Base-by-base conservation (phyloP, 2,329 filamentous ascomycete genomes). In the Diaporthe sp. region DNA sequence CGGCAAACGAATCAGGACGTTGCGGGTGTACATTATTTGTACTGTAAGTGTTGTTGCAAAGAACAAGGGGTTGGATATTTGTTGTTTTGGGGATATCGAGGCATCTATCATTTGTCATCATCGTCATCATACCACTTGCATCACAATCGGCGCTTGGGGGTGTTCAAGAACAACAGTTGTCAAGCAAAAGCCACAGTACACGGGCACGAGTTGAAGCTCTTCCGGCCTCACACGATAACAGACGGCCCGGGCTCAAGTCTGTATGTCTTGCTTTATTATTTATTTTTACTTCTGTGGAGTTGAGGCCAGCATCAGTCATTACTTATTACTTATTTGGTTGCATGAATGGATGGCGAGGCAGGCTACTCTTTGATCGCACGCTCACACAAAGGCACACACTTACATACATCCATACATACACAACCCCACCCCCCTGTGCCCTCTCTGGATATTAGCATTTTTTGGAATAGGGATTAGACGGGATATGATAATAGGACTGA, bases 71-170 rank as follows among this genome's bases (percentile, higher is more conserved):
- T 17, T 37, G 44, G 63, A n/a, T 53, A 39, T 39, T 68, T 53
- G 63, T 39, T 68, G 32, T 68, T 68, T 68, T 53, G 63, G 63
- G 32, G 63, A 53, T 68, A 53, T 68, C 47, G 47, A 53, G 63
- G 63, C 63, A 68, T 68, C 30, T n/a, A 53, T 53, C 30, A 35
- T 37, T 42, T 42, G 58, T 63, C 58, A 44, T 63, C 56, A 63
- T 63, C 59, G 32, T 63, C 63, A 68, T 53, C 47, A 53, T 35
- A 68, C 39, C 47, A 68, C 39, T 68, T 68, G 63, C 63, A 68
- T 68, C 63, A 39, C 47, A 53, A 53, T 53, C 47, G 63, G 63
- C 63, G 63, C 63, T 68, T 25, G 47, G 35, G 63, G 47, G n/a
- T 53, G 32, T 68, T 53, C 63, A 68, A 68, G 63, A 68, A 53